Evolutionary conservation across 129 eudicot genomes (phyloP), one percentile per base, ranked within the genome.

Genomic region (Oenanthe sinensis): DNA sequence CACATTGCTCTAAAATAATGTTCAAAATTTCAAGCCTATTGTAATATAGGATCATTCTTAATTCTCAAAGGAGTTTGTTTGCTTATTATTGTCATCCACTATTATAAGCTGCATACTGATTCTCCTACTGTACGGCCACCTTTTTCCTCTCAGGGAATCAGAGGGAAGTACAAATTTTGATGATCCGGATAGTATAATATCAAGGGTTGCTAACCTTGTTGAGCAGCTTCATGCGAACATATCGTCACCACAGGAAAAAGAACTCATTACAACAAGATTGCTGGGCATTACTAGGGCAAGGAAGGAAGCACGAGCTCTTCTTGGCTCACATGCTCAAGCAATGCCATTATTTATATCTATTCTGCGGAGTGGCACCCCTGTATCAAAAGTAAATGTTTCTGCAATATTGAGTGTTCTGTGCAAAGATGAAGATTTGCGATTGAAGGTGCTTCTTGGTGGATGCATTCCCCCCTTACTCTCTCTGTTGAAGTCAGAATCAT

Each of bases 381-480:
- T 74, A 24, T 90, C 96, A 77, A 89, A 92, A 79, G 83, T 83
- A 20, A 89, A 89, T 81, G 91, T 86, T 71, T 90, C 97, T 78
- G 68, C 91, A 70, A 88, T 82, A 24, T 78, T 92, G 77, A 83
- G 85, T 78, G 87, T 86, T 36, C 88, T 92, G 20, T 87, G 96
- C 76, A 92, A 83, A 86, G 92, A 89, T 68, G 89, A 92, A 73
- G 97, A 92, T 50, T 79, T 92, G 81, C 81, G 96, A 63, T 79
- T 92, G 49, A 92, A 88, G 81, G 92, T 92, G 52, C 92, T 92
- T 82, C 81, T 92, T 71, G 96, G 97, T 76, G 97, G 97, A 26
- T 92, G 96, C 81, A 73, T 89, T 77, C 97, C 97, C 0, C 96
- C 96, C 9, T 49, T 92, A 47, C 92, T 92, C 50, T 83, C 92